A percentile compares a stretch with the other conserved stretches of the same genome.
phyloP scores from a whole-genome alignment of 805 yeast genomes.

The Grigorovia jiainica region DNA sequence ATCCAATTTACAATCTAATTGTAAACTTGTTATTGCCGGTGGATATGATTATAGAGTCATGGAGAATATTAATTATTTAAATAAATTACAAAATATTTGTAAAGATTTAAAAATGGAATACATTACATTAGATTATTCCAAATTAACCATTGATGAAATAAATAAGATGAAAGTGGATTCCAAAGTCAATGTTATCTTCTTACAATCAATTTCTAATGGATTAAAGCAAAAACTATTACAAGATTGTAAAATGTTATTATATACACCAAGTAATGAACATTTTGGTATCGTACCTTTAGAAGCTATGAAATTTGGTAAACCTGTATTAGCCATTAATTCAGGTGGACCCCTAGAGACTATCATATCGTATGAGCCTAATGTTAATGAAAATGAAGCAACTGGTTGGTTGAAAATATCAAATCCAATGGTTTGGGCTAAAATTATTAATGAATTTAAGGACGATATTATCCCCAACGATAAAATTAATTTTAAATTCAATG shows the following conservation, averaged over 20 bases:
- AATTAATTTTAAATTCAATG: conserved; percentile 18
- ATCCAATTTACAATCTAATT: conserved; percentile 17
- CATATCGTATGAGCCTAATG: conserved; percentile 22
- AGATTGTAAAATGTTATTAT: conserved; percentile 52
- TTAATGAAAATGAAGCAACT: conserved; percentile 36
- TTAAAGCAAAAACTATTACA: conserved; percentile 55
- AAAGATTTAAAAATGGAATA: conserved; percentile 36
- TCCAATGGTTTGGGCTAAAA: conserved; percentile 45
- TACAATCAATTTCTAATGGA: conserved; percentile 68
- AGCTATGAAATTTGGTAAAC: conserved; percentile 76
- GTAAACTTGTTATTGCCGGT: conserved; percentile 69
- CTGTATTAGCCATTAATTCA: conserved; percentile 75
- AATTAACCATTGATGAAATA: conserved; percentile 16
- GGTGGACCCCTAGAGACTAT: conserved; percentile 91
- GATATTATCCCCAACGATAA: conserved; percentile 5
- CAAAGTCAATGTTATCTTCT: conserved; percentile 48
- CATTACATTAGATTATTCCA: conserved; percentile 32
- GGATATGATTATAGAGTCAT: conserved; percentile 73
- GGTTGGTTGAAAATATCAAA: conserved; percentile 52
- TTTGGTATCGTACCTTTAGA: conserved; percentile 97
- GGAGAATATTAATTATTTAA: conserved; percentile 68
- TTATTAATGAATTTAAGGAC: conserved; percentile 33
- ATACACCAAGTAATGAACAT: conserved; percentile 89
- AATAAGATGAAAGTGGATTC: background rate
- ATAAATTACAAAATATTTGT: conserved; percentile 47